Conservation (phyloP, 371 early-diverging fungal species). For the Blastocladiella emersonii region DNA sequence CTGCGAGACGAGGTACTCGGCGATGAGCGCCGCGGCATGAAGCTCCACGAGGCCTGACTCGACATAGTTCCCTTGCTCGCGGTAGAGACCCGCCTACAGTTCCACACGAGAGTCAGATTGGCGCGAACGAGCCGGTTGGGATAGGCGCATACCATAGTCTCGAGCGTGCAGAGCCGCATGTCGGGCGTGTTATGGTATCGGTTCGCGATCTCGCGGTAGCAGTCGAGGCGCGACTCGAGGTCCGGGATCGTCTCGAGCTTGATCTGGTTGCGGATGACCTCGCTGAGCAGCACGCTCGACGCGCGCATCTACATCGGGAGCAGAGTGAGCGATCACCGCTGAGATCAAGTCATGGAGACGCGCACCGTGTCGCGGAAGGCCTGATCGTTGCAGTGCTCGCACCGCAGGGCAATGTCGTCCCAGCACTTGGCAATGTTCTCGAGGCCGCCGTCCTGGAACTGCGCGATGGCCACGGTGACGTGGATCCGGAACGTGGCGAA, state of each 20-base stretch:
- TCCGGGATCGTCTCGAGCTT: not conserved
- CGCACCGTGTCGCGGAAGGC: not conserved
- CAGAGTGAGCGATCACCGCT: no score
- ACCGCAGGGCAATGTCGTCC: not conserved
- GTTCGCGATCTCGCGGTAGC: slow-evolving; percentile 6
- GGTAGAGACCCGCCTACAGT: not conserved
- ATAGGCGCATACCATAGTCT: not conserved
- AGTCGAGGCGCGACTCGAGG: not conserved
- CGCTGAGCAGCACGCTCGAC: not conserved
- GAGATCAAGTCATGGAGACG: no score
- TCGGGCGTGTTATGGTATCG: slow-evolving; percentile 13
- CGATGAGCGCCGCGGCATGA: slow-evolving; percentile 9
- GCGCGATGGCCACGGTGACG: not conserved
- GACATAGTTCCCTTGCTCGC: not conserved
- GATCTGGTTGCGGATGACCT: not conserved
- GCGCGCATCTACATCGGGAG: not conserved
- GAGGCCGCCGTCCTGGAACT: not conserved
- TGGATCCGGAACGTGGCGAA: slow-evolving; percentile 5
- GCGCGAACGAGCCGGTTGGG: not conserved
- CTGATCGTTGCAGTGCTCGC: not conserved
- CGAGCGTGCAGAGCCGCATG: slow-evolving; percentile 8
- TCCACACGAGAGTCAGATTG: not conserved
- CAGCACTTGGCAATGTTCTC: not conserved
- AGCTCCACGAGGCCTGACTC: slow-evolving; percentile 7
- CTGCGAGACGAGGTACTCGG: slow-evolving; percentile 6